Base-by-base conservation (phyloP, 768 basidiomycete species). In the Cubamyces sp. region DNA sequence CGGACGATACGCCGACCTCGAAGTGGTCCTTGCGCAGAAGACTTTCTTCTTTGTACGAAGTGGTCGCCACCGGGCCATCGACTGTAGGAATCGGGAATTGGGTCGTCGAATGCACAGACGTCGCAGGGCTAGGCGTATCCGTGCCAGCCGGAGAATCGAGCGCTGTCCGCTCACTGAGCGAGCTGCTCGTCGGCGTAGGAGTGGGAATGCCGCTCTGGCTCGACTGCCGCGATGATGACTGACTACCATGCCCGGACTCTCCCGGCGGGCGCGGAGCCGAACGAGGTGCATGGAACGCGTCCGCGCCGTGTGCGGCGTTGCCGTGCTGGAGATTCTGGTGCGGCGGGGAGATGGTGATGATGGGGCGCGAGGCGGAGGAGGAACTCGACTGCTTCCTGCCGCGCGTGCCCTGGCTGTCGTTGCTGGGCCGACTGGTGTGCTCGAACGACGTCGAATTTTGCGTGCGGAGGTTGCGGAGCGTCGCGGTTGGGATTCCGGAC, bases 341-440 rank as follows among this genome's bases (percentile, higher is more conserved):
- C 8, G 69, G 69, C 26, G 71, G 70, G 6, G 71, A 73, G 14
- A 73, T 66, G 2, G 71, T 73, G 61, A 73, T 73, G 40, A 68
- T 67, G 2, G 70, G 71, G 7, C 63, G 66, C 5, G 56, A 40
- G 25, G 60, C 51, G 16, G 57, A 55, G 25, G 60, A 55, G 14
- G 57, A 55, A 15, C 62, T 60, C 47, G 57, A 55, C 28, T 47
- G 49, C 45, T 60, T 48, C 34, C 63, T 48, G 52, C 34, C 34
- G 34, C 34, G 34, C 34, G 34, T 34, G 34, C 23, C 40, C 41
- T 64, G 55, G 65, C 59, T 66, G 53, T 68, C 65, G 40, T 54
- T 54, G 64, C 66, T 68, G 12, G 51, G 64, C 21, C 67, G 26
- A 14, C 57, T 28, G 40, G 11, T 51, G 23, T 42, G 60, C 54